phyloP scores from a whole-genome alignment of 169 alveolate genomes.

The Plasmodium berghei region DNA sequence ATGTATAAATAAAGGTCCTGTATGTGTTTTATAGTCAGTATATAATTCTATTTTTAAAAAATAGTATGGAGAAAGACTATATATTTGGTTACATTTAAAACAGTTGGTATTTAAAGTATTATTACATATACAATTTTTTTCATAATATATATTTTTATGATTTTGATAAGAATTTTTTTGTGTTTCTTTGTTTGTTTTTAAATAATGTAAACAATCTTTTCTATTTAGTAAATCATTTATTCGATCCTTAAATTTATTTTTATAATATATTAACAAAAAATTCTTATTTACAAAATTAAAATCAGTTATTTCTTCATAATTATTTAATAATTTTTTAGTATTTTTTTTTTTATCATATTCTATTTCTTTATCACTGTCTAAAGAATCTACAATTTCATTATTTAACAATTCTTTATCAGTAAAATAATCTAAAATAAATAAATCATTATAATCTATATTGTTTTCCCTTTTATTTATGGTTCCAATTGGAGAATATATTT shows the following conservation, averaged over 20 bases:
- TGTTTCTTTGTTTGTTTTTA: not conserved
- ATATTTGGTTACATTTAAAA: constrained; percentile 12
- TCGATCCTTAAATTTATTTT: not conserved
- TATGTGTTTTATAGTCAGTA: constrained; percentile 58
- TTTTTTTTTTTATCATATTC: no score
- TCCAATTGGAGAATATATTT: constrained; percentile 88
- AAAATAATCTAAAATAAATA: constrained; percentile 7
- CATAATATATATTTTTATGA: not conserved
- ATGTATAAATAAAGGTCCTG: constrained; percentile 79
- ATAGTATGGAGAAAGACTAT: constrained; percentile 49
- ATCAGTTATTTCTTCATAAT: not conserved
- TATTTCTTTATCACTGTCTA: not conserved
- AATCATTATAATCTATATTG: constrained; percentile 1
- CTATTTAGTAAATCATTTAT: constrained; percentile 10
- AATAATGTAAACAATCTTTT: constrained; percentile 37
- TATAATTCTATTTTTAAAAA: constrained; percentile 29
- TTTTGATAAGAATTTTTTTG: not conserved
- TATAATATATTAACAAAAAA: constrained; percentile 16
- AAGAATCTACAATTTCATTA: not conserved
- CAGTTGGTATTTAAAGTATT: not conserved
- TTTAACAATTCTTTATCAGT: constrained; percentile 55
- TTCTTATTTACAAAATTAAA: constrained; percentile 28
- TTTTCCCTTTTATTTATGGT: constrained; percentile 58
- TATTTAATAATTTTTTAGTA: no score
- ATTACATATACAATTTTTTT: no score